These are phyloP conservation scores for Rhizophagus prolifer DNA, from an alignment of 192 early-diverging fungal species.

Conservation along the genomic window DNA sequence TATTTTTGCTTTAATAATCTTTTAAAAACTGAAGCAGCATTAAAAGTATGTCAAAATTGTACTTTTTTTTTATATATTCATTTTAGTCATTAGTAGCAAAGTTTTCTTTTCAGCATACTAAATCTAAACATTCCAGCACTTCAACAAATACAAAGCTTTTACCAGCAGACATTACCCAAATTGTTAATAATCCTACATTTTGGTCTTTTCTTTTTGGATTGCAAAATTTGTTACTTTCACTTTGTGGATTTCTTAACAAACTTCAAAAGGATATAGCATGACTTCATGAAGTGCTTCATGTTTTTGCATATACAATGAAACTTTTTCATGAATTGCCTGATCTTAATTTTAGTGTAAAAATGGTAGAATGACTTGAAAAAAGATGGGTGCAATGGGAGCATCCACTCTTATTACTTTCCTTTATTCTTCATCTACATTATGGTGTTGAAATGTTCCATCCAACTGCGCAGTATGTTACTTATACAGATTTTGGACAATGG, in stretches of 20 bases:
- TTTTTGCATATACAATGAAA: slow-evolving; percentile 7
- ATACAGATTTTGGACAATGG: slow-evolving; percentile 4
- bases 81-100: background rate
- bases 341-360: background rate
- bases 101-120: background rate
- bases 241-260: background rate
- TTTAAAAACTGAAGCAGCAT: background rate
- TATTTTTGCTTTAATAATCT: slow-evolving; percentile 3
- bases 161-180: background rate
- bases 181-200: background rate
- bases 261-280: background rate
- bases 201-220: background rate
- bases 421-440: background rate
- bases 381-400: background rate
- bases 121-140: background rate
- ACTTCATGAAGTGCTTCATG: background rate
- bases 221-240: background rate
- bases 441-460: background rate
- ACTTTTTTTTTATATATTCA: background rate
- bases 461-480: background rate
- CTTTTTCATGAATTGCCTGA: background rate
- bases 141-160: background rate
- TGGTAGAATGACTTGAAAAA: background rate
- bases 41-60: background rate
- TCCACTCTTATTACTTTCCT: background rate